Evolutionary conservation across 2,329 filamentous ascomycete genomes (phyloP), one percentile per base, ranked within the genome.

Genomic region (Fusarium bactridioides): DNA sequence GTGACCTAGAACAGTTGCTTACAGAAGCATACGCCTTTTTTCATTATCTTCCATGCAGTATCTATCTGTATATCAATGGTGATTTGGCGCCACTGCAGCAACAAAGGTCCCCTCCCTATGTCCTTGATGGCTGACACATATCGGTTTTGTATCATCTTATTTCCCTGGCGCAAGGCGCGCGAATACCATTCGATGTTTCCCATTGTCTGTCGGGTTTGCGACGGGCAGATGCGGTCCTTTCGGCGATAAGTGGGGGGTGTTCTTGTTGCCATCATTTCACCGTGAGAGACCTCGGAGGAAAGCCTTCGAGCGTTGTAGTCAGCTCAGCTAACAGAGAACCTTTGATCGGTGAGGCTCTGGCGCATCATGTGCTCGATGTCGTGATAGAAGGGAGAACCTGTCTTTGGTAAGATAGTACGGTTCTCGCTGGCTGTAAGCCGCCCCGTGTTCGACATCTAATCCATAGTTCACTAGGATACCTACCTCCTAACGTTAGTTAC

Each of bases 221-320:
- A 48, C 72, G 72, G 72, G 61, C 72, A 74, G 72, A 73, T 60
- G 59, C 69, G 69, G 72, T 62, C 61, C 50, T 67, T 62, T 67
- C 59, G 64, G 69, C 23, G 53, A 61, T 41, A 56, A 68, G 67
- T 70, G 69, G 72, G 54, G 35, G 71, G 69, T 58, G 63, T 35
- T 25, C 43, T 40, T 71, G 53, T 55, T 31, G 47, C 53, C 33
- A 37, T 59, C 31, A 58, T 43, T 54, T 45, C 54, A 29, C 33
- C 50, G 13, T 29, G 51, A 58, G 12, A 48, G 23, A 65, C 25
- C 38, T 63, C 47, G 56, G 53, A 59, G 43, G 43, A 45, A 55
- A 43, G 55, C 37, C 35, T 40, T 40, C 21, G 54, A 64, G 21
- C 44, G 67, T 45, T 57, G 61, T 60, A 58, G 51, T 35, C 23